These are phyloP conservation scores for Solanum hybrid DNA, from an alignment of 305 asterid genomes.

Conservation along the genomic window DNA sequence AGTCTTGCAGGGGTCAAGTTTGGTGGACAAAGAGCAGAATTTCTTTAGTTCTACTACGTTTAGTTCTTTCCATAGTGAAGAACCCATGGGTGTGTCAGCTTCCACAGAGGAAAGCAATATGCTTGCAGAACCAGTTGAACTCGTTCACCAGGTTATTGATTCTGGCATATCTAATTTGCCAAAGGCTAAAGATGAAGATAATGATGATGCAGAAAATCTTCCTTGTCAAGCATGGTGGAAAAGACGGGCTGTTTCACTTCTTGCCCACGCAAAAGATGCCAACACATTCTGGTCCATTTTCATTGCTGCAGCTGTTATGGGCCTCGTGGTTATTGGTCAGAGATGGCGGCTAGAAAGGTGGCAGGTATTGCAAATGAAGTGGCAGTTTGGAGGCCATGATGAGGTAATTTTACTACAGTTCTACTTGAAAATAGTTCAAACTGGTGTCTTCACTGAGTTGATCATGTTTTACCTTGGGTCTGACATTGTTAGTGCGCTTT, in stretches of 20 bases:
- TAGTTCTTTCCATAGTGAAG: conserved; percentile 17
- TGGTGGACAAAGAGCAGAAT: conserved; percentile 29
- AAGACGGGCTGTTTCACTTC: conserved; percentile 38
- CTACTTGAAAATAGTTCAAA: neutral
- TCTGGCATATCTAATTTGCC: conserved; percentile 16
- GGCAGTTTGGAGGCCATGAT: conserved; percentile 28
- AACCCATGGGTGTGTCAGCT: conserved; percentile 13
- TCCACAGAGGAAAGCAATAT: conserved; percentile 16
- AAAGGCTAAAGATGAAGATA: conserved; percentile 25
- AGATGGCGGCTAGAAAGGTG: conserved; percentile 47
- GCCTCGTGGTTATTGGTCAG: conserved; percentile 52
- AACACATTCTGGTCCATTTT: conserved; percentile 49
- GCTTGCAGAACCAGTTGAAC: conserved; percentile 22
- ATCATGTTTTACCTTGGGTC: neutral
- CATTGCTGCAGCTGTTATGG: conserved; percentile 53
- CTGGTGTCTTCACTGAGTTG: neutral
- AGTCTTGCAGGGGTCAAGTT: conserved; percentile 1
- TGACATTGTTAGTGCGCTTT: neutral
- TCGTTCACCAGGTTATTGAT: conserved; percentile 13
- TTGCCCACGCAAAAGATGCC: conserved; percentile 39
- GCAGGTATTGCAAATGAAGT: conserved; percentile 33
- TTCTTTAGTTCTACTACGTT: conserved; percentile 12
- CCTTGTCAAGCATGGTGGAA: conserved; percentile 63
- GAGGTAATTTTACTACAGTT: conserved; percentile 23
- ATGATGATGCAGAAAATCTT: conserved; percentile 17